phyloP scores from a whole-genome alignment of 2,329 filamentous ascomycete species.

The Scopulariopsis brevicaulis region DNA sequence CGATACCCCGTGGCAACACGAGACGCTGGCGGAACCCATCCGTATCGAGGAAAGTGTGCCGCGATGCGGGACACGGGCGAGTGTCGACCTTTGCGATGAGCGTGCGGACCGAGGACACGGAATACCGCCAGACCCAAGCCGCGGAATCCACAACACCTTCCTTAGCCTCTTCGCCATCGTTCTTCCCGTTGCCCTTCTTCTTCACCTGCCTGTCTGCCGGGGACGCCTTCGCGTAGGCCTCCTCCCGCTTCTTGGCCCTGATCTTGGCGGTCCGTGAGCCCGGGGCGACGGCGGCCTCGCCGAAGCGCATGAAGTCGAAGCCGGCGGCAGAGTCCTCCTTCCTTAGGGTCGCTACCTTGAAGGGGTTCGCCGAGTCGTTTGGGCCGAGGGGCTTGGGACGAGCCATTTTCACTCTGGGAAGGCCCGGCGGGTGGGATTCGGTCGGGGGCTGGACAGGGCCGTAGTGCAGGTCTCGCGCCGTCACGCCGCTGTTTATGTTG shows the following conservation, averaged over 20 bases:
- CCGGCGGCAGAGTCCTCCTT: background rate
- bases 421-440: background rate
- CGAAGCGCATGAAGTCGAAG: background rate
- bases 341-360: background rate
- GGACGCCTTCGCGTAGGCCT: no score
- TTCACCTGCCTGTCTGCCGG: background rate
- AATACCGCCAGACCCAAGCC: background rate
- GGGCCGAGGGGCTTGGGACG: no score
- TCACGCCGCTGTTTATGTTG: no score
- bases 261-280: background rate
- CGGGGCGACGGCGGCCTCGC: background rate
- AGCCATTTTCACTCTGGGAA: no score
- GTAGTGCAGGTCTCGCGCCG: no score
- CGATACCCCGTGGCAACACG: background rate
- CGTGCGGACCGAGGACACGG: background rate
- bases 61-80: background rate
- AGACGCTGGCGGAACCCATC: background rate
- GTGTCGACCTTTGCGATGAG: background rate
- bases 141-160: background rate
- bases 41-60: background rate
- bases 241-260: background rate
- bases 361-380: no score
- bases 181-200: background rate
- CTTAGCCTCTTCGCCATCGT: background rate
- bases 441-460: background rate